These are phyloP conservation scores for Cucurbita pepo DNA, from an alignment of 306 rosid genomes.

Conservation along the genomic window DNA sequence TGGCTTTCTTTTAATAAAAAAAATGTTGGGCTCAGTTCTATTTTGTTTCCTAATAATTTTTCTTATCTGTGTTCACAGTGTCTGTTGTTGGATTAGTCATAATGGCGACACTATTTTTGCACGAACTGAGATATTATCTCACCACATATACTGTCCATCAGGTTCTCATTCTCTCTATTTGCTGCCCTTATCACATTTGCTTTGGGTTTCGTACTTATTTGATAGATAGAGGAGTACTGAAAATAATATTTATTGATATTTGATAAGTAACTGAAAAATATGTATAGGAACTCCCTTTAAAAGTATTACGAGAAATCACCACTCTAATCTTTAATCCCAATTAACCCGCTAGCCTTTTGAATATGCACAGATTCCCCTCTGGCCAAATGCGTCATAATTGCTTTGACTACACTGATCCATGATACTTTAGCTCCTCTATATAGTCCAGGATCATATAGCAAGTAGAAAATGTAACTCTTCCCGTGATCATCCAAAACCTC, in stretches of 20 bases:
- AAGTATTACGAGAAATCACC: background rate
- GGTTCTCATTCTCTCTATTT: constrained; percentile 28
- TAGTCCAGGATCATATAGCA: background rate
- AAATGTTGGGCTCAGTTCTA: background rate
- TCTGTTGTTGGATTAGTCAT: constrained; percentile 58
- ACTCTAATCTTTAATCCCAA: background rate
- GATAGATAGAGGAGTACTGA: background rate
- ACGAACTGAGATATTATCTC: constrained; percentile 84
- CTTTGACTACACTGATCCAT: background rate
- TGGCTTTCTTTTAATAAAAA: background rate
- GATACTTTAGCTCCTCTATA: background rate
- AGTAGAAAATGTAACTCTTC: background rate
- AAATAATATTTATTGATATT: background rate
- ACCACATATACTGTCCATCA: constrained; percentile 69
- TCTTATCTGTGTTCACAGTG: constrained; percentile 23
- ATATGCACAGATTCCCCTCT: background rate
- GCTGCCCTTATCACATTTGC: background rate
- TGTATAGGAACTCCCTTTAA: background rate
- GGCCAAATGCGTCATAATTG: background rate
- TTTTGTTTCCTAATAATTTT: background rate
- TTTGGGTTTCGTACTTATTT: background rate
- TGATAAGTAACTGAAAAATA: background rate
- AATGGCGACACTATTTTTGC: constrained; percentile 72
- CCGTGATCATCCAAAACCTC: background rate
- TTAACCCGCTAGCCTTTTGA: background rate